Base-by-base conservation (phyloP, 1,284 basidiomycete species). In the Leccinum pachyderme region DNA sequence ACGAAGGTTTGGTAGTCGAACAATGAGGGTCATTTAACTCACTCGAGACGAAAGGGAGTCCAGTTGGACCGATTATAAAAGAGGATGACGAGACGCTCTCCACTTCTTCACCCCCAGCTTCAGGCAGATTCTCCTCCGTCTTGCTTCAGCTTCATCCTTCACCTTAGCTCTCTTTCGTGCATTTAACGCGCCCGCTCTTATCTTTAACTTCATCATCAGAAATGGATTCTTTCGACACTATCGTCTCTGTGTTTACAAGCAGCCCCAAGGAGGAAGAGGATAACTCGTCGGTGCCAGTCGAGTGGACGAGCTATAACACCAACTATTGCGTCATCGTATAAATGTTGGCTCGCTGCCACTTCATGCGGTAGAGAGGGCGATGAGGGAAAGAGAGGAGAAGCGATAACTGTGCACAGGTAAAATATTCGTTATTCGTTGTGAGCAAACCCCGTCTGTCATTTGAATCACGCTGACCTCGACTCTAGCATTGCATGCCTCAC, bases 221-320 rank as follows among this genome's bases (percentile, higher is more conserved):
- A 8, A 68, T 66, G 64, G 67, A 66, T 33, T 53, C 55, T 25
- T 63, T 69, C 54, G 55, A 7, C 51, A 49, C 48, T 18, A 31
- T 61, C 28, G 27, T 64, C 28, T 59, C 62, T 7, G 5, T 61
- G 48, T 59, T 69, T 9, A 35, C 51, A 18, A 18, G 18, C 32
- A 45, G 24, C 45, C 43, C 55, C 7, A 52, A 62, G 24, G 3
- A 27, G 0, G 55, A 58, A 5, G 52, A 55, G 4, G 35, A 2
- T 7, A 51, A 33, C 8, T 52, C 48, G 4, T 56, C 61, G 15
- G 33, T 49, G 29, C 67, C 65, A 5, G 54, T 59, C 12, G 59
- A 68, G 2, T 33, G 52, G 5, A 46, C 25, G 24, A 55, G 35
- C 28, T 45, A 57, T 11, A 41, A 37, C 37, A 37, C 27, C 39